phyloP scores from a whole-genome alignment of 1,284 basidiomycete genomes.

The Malassezia vespertilionis region DNA sequence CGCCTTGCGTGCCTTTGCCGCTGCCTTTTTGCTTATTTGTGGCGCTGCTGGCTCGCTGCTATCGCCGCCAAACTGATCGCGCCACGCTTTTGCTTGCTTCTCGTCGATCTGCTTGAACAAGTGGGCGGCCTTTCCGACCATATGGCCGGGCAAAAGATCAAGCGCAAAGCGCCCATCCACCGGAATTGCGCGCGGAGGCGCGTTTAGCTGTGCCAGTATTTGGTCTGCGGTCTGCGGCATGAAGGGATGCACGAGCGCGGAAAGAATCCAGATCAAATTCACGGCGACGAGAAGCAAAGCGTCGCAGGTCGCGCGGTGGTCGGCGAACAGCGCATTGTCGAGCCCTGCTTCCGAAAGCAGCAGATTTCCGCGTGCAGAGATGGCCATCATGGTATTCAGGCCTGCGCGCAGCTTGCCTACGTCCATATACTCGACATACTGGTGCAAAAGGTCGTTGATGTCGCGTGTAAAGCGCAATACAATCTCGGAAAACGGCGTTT shows the following conservation, averaged over 20 bases:
- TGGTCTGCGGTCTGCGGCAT: slow-evolving; percentile 81
- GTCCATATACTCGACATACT: slow-evolving; percentile 82
- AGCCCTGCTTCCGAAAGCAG: slow-evolving; percentile 86
- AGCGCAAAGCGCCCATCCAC: slow-evolving; percentile 52
- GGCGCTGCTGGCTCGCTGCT: slow-evolving; percentile 43
- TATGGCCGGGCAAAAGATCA: slow-evolving; percentile 78
- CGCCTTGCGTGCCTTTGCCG: slow-evolving; percentile 39
- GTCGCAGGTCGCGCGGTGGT: slow-evolving; percentile 72
- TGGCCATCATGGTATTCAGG: slow-evolving; percentile 73
- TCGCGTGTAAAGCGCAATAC: slow-evolving; percentile 59
- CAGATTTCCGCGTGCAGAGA: slow-evolving; percentile 83
- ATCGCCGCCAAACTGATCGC: slow-evolving; percentile 66
- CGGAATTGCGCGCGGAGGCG: slow-evolving; percentile 64
- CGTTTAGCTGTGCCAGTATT: slow-evolving; percentile 80
- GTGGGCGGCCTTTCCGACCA: slow-evolving; percentile 72
- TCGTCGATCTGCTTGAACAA: slow-evolving; percentile 91
- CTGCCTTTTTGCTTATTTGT: slow-evolving; percentile 40
- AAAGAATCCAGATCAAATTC: slow-evolving; percentile 86
- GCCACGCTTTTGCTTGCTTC: slow-evolving; percentile 73
- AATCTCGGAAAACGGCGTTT: slow-evolving; percentile 17
- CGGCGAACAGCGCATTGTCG: slow-evolving; percentile 75
- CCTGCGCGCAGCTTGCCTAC: slow-evolving; percentile 78
- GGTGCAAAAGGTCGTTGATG: slow-evolving; percentile 66
- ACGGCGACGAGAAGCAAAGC: slow-evolving; percentile 75
- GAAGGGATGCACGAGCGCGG: slow-evolving; percentile 79